phyloP scores from a whole-genome alignment of 768 basidiomycete species.

The Lentinula edodes region DNA sequence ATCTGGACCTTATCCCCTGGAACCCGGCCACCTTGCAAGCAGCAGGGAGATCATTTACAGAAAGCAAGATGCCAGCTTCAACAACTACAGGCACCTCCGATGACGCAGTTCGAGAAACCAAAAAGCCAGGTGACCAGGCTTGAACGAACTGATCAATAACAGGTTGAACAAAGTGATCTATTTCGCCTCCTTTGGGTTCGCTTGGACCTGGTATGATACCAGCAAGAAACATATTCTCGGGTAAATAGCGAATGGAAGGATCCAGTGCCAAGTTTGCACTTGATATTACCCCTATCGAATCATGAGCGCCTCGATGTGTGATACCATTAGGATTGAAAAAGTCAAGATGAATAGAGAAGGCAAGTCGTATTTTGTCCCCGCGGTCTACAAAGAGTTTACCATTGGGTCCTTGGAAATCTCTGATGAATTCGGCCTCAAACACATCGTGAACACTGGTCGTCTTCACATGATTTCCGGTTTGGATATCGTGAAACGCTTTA shows the following conservation, averaged over 20 bases:
- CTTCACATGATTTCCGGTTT: conserved; percentile 3
- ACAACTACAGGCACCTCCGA: conserved; percentile 8
- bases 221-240: conserved; percentile 33
- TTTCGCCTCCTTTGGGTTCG: conserved; percentile 23
- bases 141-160: conserved; percentile 28
- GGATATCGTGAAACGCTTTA: conserved; percentile 7
- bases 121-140: conserved; percentile 24
- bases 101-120: conserved; percentile 17
- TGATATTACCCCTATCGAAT: conserved; percentile 26
- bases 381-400: conserved; percentile 16
- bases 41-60: conserved; percentile 25
- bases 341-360: conserved; percentile 25
- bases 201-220: conserved; percentile 30
- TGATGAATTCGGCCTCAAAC: conserved; percentile 22
- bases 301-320: conserved; percentile 15
- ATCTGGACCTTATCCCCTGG: conserved; percentile 10
- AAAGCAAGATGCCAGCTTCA: conserved; percentile 16
- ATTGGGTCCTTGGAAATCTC: conserved; percentile 20
- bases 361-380: conserved; percentile 12
- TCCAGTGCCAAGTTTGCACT: conserved; percentile 9
- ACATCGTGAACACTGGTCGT: conserved; percentile 10
- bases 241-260: conserved; percentile 7
- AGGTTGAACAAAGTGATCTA: conserved; percentile 29
- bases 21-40: conserved; percentile 22
- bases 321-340: conserved; percentile 29